Conservation (phyloP, 2,329 filamentous ascomycete species). For the Aspergillus sp. region DNA sequence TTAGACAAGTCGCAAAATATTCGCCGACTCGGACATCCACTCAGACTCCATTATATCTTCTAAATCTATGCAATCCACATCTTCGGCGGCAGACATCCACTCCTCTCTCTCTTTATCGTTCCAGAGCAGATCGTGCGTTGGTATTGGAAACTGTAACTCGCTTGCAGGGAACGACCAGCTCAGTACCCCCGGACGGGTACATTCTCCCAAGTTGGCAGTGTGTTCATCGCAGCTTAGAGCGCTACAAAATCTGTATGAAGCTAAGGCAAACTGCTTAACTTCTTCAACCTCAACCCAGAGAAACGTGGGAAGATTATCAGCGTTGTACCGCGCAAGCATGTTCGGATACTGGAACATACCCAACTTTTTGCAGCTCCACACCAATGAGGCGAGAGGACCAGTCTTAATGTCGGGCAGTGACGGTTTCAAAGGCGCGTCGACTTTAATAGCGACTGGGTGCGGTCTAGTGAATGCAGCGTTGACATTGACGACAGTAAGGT, state of each 20-base stretch:
- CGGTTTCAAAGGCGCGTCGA: neutral
- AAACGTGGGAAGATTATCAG: slow-evolving; percentile 12
- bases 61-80: neutral
- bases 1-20: neutral
- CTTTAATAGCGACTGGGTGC: too few species aligned
- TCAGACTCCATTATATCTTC: neutral
- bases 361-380: slow-evolving; percentile 23
- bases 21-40: slow-evolving; percentile 6
- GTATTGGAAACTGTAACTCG: slow-evolving; percentile 20
- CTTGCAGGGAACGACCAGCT: slow-evolving; percentile 3
- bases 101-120: neutral
- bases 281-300: slow-evolving; percentile 27
- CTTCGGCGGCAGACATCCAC: neutral
- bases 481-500: too few species aligned
- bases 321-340: slow-evolving; percentile 18
- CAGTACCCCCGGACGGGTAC: neutral
- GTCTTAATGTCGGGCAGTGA: slow-evolving; percentile 5
- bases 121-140: slow-evolving; percentile 15
- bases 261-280: slow-evolving; percentile 27
- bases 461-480: too few species aligned
- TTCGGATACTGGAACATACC: slow-evolving; percentile 30
- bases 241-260: slow-evolving; percentile 23
- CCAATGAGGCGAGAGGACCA: slow-evolving; percentile 19
- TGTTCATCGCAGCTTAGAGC: too few species aligned
- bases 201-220: too few species aligned